A percentile compares a stretch with the other conserved stretches of the same genome.
phyloP scores from a whole-genome alignment of 106 monocot genomes.

The Allium fistulosum region DNA sequence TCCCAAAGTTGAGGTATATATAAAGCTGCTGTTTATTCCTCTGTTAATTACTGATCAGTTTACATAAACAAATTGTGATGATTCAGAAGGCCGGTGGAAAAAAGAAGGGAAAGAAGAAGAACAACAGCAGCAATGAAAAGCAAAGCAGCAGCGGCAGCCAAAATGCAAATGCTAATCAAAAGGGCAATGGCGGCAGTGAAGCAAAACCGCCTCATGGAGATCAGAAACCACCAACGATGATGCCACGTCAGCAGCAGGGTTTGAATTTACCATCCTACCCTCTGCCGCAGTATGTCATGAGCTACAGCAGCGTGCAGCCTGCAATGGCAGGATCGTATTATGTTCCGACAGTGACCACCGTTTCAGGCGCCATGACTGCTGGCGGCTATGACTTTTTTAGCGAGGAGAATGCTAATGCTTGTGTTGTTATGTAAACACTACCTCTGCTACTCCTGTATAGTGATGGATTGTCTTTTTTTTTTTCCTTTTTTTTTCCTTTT shows the following conservation, averaged over 20 bases:
- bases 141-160: slow-evolving; percentile 4
- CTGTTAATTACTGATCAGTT: not conserved
- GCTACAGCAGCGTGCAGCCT: slow-evolving; percentile 11
- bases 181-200: not conserved
- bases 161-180: slow-evolving; percentile 2
- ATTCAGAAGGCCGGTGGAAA: not conserved
- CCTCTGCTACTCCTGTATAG: no score
- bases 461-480: no score
- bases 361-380: not conserved
- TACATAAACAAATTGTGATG: not conserved
- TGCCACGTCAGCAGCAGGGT: not conserved
- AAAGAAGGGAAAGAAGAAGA: not conserved
- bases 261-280: slow-evolving; percentile 13
- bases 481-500: no score
- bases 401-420: slow-evolving; percentile 28
- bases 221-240: not conserved
- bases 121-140: not conserved
- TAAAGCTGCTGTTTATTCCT: not conserved
- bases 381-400: slow-evolving; percentile 17
- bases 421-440: slow-evolving; percentile 22
- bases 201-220: not conserved
- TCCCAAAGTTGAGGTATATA: not conserved
- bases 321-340: slow-evolving; percentile 6
- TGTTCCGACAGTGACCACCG: slow-evolving; percentile 5
- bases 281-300: slow-evolving; percentile 15